Evolutionary conservation across 1,284 basidiomycete species (phyloP).

Genomic region (Schizophyllum amplum): DNA sequence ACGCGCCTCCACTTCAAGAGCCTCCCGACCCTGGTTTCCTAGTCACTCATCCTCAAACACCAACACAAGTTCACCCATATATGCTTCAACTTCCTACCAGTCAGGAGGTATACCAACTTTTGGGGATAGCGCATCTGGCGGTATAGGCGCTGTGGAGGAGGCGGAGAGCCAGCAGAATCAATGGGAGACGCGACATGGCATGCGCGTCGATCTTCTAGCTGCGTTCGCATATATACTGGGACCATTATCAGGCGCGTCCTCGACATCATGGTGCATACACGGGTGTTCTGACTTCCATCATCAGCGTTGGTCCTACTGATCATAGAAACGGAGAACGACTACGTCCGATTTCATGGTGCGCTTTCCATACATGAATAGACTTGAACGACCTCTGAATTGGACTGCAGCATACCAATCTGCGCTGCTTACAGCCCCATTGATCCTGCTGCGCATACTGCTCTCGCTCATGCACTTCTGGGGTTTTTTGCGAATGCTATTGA

Average conservation of each 20-base stretch:
- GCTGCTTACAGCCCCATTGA: slow-evolving; percentile 58
- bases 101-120: slow-evolving; percentile 61
- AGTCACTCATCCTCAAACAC: slow-evolving; percentile 23
- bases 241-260: slow-evolving; percentile 59
- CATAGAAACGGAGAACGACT: slow-evolving; percentile 75
- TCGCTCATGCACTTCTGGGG: slow-evolving; percentile 41
- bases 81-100: slow-evolving; percentile 46
- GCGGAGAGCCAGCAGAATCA: slow-evolving; percentile 45
- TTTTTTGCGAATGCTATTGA: slow-evolving; percentile 39
- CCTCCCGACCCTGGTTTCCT: slow-evolving; percentile 52
- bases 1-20: slow-evolving; percentile 19
- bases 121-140: slow-evolving; percentile 35
- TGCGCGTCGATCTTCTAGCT: slow-evolving; percentile 65
- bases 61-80: slow-evolving; percentile 11
- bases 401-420: slow-evolving; percentile 71
- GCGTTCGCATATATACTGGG: slow-evolving; percentile 65
- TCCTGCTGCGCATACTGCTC: slow-evolving; percentile 53
- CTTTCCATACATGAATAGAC: background rate
- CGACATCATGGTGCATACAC: background rate
- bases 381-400: slow-evolving; percentile 1
- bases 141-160: slow-evolving; percentile 30
- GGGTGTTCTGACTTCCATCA: slow-evolving; percentile 2
- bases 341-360: slow-evolving; percentile 73
- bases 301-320: slow-evolving; percentile 64
- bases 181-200: slow-evolving; percentile 67